phyloP scores from a whole-genome alignment of 108 stramenopile genomes.

The Chaetoceros tenuissimus region DNA sequence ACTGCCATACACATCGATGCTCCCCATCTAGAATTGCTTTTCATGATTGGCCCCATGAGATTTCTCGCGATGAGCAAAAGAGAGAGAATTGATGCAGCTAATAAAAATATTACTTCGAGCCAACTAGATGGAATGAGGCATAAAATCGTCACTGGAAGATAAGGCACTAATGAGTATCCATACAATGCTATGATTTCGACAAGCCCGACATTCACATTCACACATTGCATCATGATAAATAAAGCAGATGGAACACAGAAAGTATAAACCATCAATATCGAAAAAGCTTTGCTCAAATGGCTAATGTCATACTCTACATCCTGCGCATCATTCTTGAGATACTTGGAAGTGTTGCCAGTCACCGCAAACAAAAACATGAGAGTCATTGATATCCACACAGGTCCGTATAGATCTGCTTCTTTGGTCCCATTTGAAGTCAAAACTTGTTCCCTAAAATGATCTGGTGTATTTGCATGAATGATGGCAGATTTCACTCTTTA shows the following conservation, averaged over 20 bases:
- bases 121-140: slow-evolving; percentile 43
- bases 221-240: slow-evolving; percentile 44
- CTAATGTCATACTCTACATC: slow-evolving; percentile 77
- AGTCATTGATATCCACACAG: slow-evolving; percentile 76
- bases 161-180: slow-evolving; percentile 74
- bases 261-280: slow-evolving; percentile 39
- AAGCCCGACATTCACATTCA: slow-evolving; percentile 35
- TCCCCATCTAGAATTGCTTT: slow-evolving; percentile 14
- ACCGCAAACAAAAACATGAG: slow-evolving; percentile 72
- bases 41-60: slow-evolving; percentile 44
- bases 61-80: slow-evolving; percentile 61
- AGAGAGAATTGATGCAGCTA: slow-evolving; percentile 38
- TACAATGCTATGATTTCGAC: slow-evolving; percentile 70
- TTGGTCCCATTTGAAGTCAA: slow-evolving; percentile 32
- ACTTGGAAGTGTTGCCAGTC: slow-evolving; percentile 8
- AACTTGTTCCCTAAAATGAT: slow-evolving; percentile 66
- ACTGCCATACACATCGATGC: slow-evolving; percentile 29
- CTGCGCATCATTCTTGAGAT: slow-evolving; percentile 23
- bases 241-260: slow-evolving; percentile 42
- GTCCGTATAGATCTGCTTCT: slow-evolving; percentile 82
- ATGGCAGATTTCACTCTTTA: slow-evolving; percentile 26
- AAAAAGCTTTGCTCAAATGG: slow-evolving; percentile 56
- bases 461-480: slow-evolving; percentile 38
- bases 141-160: slow-evolving; percentile 44
- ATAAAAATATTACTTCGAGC: slow-evolving; percentile 48